phyloP scores from a whole-genome alignment of 768 basidiomycete genomes.

The Multifurca ochricompacta region DNA sequence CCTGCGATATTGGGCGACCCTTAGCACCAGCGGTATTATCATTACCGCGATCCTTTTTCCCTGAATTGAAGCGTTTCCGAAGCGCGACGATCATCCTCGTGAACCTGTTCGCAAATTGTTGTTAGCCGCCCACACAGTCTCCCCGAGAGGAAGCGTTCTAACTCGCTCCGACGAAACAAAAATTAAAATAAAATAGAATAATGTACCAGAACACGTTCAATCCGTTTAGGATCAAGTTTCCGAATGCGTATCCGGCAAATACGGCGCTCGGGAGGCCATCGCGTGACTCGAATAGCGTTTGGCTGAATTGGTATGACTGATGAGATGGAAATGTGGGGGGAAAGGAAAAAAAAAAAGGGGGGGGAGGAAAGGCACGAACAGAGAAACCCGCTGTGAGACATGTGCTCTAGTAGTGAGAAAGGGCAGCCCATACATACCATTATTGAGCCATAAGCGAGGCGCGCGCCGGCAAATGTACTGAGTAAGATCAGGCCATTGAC shows the following conservation, averaged over 20 bases:
- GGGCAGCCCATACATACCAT: constrained; percentile 31
- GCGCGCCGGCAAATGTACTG: constrained; percentile 56
- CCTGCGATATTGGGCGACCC: neutral
- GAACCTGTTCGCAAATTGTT: constrained; percentile 45
- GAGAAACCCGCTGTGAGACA: too few species aligned
- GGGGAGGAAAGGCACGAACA: neutral
- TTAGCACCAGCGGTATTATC: constrained; percentile 22
- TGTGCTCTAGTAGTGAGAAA: too few species aligned
- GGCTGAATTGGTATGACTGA: constrained; percentile 62
- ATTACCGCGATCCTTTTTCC: too few species aligned
- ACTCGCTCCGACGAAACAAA: neutral
- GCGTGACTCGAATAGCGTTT: constrained; percentile 48
- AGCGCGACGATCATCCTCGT: constrained; percentile 63
- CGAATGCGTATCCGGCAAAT: constrained; percentile 44
- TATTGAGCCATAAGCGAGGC: constrained; percentile 64
- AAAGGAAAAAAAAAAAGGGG: neutral
- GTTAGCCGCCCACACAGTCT: neutral
- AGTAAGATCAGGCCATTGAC: constrained; percentile 67
- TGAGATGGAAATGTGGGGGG: neutral
- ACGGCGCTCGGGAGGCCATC: constrained; percentile 41
- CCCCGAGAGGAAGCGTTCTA: too few species aligned
- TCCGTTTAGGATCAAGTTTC: constrained; percentile 58
- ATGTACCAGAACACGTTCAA: constrained; percentile 76
- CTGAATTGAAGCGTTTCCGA: constrained; percentile 46
- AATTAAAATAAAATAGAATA: neutral